Base-by-base conservation (phyloP, 768 basidiomycete genomes). In the Kwoniella europaea region DNA sequence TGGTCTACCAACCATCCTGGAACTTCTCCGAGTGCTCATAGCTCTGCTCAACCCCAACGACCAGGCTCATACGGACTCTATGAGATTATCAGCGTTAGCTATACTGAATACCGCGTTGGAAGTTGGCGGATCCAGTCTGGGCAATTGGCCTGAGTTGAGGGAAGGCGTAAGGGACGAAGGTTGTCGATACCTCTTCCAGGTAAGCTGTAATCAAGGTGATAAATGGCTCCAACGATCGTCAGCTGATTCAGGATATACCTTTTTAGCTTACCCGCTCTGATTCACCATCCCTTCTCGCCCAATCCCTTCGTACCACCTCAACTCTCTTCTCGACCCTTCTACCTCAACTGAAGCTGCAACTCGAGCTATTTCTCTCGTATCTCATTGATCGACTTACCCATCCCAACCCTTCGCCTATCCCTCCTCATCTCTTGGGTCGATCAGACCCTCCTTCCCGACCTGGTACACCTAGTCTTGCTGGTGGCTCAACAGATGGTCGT, bases 41-140 rank as follows among this genome's bases (percentile, higher is more conserved):
- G 94, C 96, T 76, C 92, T 99, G 52, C 87, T 99, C 60, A 94
- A 98, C 83, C 97, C 97, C 20, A 91, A 89, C 75, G 94, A 96
- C 80, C 92, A 93, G 74, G 89, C 94, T 64, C 96, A 98, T 81
- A 98, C 97, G 3, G 97, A 98, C 82, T 93, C 94, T 4, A 97
- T 95, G 64, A 90, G 97, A 15, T 86, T 96, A 9, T 90, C 91
- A 65, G 92, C 95, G 0, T 88, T 99, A 24, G 88, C 91, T 1
- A 91, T 95, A 67, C 87, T 99, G 66, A 94, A 95, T 77, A 87
- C 90, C 22, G 91, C 93, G 2, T 90, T 98, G 65, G 93, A 98
- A 82, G 89, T 90, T 63, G 89, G 93, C 20, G 95, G 94, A 7
- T 82, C 87, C 7, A 88, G 87, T 53, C 88, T 99, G 65, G 89